Conservation (phyloP, 1,139 yeast genomes). For the Debaryomyces nepalensis region DNA sequence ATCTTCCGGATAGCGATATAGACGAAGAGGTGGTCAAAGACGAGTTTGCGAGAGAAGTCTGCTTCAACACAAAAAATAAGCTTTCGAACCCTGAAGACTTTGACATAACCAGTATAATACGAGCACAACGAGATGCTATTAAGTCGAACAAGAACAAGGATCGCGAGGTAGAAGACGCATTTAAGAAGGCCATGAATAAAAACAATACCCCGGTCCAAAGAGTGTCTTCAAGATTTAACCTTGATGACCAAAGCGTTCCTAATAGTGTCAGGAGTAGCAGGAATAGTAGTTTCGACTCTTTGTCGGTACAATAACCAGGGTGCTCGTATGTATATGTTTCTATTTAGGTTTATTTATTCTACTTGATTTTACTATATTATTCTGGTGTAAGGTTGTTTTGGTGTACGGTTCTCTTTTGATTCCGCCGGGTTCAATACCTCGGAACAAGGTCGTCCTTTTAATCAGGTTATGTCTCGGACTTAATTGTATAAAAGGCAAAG, state of each 20-base stretch:
- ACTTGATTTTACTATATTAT: too few relatives aligned
- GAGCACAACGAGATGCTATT: slow-evolving; percentile 52
- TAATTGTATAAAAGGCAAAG: slow-evolving; percentile 7
- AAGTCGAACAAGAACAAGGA: slow-evolving; percentile 44
- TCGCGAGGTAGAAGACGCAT: slow-evolving; percentile 39
- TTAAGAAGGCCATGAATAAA: slow-evolving; percentile 22
- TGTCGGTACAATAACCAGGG: slow-evolving; percentile 26
- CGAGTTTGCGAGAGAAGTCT: slow-evolving; percentile 49
- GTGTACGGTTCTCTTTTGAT: slow-evolving; percentile 3
- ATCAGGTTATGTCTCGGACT: background rate
- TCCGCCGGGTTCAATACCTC: slow-evolving; percentile 16
- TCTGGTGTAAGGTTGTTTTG: slow-evolving; percentile 2
- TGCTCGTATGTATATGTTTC: slow-evolving; percentile 28
- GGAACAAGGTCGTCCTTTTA: slow-evolving; percentile 20
- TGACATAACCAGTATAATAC: slow-evolving; percentile 45
- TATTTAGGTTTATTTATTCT: slow-evolving; percentile 21
- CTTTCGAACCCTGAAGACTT: slow-evolving; percentile 43
- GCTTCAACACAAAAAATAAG: slow-evolving; percentile 44
- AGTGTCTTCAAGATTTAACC: slow-evolving; percentile 24
- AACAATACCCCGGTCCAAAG: slow-evolving; percentile 19
- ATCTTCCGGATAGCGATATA: slow-evolving; percentile 47
- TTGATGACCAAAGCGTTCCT: slow-evolving; percentile 36
- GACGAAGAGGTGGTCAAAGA: slow-evolving; percentile 44
- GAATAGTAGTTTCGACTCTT: background rate
- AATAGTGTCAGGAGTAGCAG: slow-evolving; percentile 22